phyloP scores from a whole-genome alignment of 176 grass and related monocot genomes.

The Thalia dealbata region DNA sequence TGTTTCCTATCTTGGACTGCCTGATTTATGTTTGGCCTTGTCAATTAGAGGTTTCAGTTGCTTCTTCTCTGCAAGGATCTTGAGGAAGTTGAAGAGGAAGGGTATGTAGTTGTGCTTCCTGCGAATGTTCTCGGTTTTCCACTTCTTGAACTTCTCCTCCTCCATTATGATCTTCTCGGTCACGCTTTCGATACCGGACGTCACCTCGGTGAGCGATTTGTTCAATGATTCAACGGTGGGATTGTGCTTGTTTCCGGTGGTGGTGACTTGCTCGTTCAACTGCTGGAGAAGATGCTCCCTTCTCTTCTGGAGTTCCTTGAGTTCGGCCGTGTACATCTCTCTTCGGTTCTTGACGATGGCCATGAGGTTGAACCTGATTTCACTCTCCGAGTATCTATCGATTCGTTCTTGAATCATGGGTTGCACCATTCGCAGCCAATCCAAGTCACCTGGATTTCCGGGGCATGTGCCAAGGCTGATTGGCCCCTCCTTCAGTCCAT shows the following conservation, averaged over 20 bases:
- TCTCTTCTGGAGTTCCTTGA: constrained; percentile 91
- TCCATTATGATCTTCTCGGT: constrained; percentile 98
- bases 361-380: constrained; percentile 88
- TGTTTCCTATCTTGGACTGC: constrained; percentile 21
- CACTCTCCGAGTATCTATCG: constrained; percentile 52
- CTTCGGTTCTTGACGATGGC: constrained; percentile 82
- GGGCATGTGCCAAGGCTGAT: constrained; percentile 62
- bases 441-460: constrained; percentile 45
- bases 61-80: constrained; percentile 83
- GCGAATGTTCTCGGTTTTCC: constrained; percentile 87
- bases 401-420: constrained; percentile 64
- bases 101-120: constrained; percentile 96
- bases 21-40: constrained; percentile 61
- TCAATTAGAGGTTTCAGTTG: constrained; percentile 83
- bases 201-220: constrained; percentile 67
- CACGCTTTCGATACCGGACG: constrained; percentile 65
- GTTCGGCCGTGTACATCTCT: constrained; percentile 57
- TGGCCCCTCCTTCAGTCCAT: constrained; percentile 90
- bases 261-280: constrained; percentile 32
- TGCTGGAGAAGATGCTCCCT: constrained; percentile 70
- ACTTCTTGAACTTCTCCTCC: constrained; percentile 94
- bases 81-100: constrained; percentile 93
- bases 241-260: constrained; percentile 13
- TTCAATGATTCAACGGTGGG: constrained; percentile 33
- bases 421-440: constrained; percentile 63